phyloP scores from a whole-genome alignment of 1,284 basidiomycete genomes.

The Marasmius fiardii region DNA sequence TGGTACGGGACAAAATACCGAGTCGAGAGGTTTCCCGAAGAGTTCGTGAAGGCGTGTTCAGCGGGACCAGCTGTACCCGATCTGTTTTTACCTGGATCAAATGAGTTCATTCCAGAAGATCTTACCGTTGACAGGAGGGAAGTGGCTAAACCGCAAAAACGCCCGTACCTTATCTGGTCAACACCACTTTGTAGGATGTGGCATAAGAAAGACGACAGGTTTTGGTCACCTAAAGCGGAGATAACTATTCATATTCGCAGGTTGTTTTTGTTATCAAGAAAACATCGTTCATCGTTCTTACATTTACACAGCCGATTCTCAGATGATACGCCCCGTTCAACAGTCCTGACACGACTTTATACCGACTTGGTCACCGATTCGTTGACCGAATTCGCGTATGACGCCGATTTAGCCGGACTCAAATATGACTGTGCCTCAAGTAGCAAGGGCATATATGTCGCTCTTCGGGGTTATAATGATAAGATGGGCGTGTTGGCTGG shows the following conservation, averaged over 20 bases:
- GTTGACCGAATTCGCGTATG: conserved; percentile 89
- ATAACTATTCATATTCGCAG: conserved; percentile 71
- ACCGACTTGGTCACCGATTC: conserved; percentile 87
- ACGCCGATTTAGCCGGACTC: conserved; percentile 90
- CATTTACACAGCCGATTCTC: conserved; percentile 42
- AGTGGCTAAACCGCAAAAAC: conserved; percentile 63
- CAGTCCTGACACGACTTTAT: conserved; percentile 76
- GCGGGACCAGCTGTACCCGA: conserved; percentile 42
- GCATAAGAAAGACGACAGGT: conserved; percentile 96
- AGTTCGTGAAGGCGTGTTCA: conserved; percentile 47
- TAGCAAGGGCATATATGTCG: conserved; percentile 68
- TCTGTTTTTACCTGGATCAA: conserved; percentile 79
- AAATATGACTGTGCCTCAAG: conserved; percentile 72
- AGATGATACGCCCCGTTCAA: conserved; percentile 52
- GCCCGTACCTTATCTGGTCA: conserved; percentile 75
- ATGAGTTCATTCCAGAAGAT: conserved; percentile 89
- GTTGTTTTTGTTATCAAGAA: conserved; percentile 31
- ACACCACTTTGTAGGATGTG: conserved; percentile 75
- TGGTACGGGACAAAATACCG: conserved; percentile 87
- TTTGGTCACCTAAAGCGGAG: conserved; percentile 89
- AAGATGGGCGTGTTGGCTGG: conserved; percentile 81
- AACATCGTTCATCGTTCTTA: conserved; percentile 7
- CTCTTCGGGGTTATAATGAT: conserved; percentile 90
- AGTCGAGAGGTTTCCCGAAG: conserved; percentile 64
- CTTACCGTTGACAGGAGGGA: conserved; percentile 78